phyloP scores from a whole-genome alignment of 2,329 filamentous ascomycete species.

The Neonectria neomacrospora region DNA sequence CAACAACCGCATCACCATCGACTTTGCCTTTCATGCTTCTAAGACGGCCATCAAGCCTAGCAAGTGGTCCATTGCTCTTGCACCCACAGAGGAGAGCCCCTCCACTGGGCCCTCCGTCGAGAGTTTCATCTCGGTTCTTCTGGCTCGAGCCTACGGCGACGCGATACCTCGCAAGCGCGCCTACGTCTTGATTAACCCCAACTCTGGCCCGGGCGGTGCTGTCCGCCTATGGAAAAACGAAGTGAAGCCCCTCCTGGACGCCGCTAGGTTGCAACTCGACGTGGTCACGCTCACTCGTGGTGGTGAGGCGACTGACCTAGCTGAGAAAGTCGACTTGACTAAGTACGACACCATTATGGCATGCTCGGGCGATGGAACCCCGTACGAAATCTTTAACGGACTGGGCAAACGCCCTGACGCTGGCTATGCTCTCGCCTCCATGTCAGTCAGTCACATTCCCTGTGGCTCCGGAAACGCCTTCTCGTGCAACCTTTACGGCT shows the following conservation, averaged over 20 bases:
- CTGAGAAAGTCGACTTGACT: conserved; percentile 78
- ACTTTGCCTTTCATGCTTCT: conserved; percentile 72
- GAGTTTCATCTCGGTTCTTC: conserved; percentile 73
- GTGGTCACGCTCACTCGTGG: conserved; percentile 75
- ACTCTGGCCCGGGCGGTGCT: conserved; percentile 84
- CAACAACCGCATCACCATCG: conserved; percentile 71
- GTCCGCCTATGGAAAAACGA: conserved; percentile 77
- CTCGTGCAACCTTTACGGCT: conserved; percentile 89
- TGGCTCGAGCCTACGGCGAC: conserved; percentile 76
- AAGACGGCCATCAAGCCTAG: conserved; percentile 70
- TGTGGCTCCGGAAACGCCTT: conserved; percentile 96
- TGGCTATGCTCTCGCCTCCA: conserved; percentile 74
- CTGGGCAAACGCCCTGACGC: conserved; percentile 82
- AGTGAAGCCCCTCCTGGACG: conserved; percentile 84
- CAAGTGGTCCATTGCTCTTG: conserved; percentile 66
- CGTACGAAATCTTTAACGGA: conserved; percentile 95
- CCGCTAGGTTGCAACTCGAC: conserved; percentile 81
- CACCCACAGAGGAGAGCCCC: conserved; percentile 18
- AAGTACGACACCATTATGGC: conserved; percentile 87
- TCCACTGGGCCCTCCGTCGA: conserved; percentile 53
- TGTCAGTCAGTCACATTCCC: conserved; percentile 88
- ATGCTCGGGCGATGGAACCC: conserved; percentile 91
- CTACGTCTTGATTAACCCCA: conserved; percentile 91
- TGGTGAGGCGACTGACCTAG: conserved; percentile 84
- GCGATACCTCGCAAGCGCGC: conserved; percentile 78